These are phyloP conservation scores for Tricholoma hemisulphureum DNA, from an alignment of 768 basidiomycete genomes.

Conservation along the genomic window DNA sequence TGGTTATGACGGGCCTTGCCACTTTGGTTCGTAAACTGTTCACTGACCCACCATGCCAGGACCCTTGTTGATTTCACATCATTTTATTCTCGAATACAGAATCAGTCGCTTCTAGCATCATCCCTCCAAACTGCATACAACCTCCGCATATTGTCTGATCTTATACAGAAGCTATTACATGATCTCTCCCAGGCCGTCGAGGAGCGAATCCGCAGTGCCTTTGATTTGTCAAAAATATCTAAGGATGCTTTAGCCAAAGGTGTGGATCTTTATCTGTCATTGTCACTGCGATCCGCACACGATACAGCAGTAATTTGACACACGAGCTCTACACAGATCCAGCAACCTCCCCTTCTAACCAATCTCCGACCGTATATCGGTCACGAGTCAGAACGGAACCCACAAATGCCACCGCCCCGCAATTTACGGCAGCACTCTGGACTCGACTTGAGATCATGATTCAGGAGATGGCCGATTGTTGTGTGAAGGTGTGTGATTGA, in stretches of 20 bases:
- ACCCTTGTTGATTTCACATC: background rate
- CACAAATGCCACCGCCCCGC: conserved; percentile 81
- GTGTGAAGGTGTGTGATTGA: conserved; percentile 65
- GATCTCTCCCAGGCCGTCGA: conserved; percentile 86
- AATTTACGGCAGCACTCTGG: conserved; percentile 85
- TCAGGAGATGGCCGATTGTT: conserved; percentile 86
- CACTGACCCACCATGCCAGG: background rate
- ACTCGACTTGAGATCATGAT: conserved; percentile 74
- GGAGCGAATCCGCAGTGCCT: conserved; percentile 73
- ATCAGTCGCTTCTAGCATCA: conserved; percentile 87
- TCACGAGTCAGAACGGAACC: conserved; percentile 90
- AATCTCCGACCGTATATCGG: conserved; percentile 63
- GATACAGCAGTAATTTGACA: background rate
- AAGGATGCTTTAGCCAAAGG: conserved; percentile 84
- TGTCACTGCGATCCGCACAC: background rate
- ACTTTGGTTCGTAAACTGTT: conserved; percentile 56
- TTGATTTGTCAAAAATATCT: conserved; percentile 85
- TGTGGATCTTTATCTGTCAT: conserved; percentile 20
- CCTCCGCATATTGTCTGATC: conserved; percentile 75
- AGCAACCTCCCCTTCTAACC: conserved; percentile 23
- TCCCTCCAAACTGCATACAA: conserved; percentile 97
- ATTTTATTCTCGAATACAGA: conserved; percentile 43
- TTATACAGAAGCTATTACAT: conserved; percentile 74
- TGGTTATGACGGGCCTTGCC: conserved; percentile 78
- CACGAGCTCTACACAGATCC: conserved; percentile 13